Conservation (phyloP, 805 yeast genomes). For the Candida michaelii region DNA sequence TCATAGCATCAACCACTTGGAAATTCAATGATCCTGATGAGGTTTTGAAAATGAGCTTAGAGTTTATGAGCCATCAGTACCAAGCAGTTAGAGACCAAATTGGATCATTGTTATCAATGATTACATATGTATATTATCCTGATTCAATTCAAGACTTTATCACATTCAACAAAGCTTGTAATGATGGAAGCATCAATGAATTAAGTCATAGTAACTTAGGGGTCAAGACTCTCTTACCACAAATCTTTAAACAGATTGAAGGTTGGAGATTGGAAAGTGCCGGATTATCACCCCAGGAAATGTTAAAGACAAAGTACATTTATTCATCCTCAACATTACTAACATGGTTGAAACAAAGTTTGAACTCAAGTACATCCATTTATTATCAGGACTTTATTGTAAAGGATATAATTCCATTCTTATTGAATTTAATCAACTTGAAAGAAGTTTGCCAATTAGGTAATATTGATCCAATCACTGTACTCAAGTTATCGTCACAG, state of each 20-base stretch:
- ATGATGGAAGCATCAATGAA: conserved; percentile 19
- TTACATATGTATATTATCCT: conserved; percentile 42
- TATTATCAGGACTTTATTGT: conserved; percentile 53
- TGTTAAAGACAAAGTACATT: conserved; percentile 59
- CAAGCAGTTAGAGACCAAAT: conserved; percentile 69
- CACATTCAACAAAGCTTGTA: conserved; percentile 41
- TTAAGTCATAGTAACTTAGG: conserved; percentile 22
- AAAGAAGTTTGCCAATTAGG: conserved; percentile 81
- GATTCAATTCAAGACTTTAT: conserved; percentile 41
- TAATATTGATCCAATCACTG: conserved; percentile 53
- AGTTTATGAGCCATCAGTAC: conserved; percentile 62
- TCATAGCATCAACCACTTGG: conserved; percentile 53
- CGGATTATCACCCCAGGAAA: conserved; percentile 51
- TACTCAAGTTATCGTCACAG: conserved; percentile 45
- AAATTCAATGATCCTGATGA: conserved; percentile 51
- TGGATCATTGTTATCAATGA: conserved; percentile 56
- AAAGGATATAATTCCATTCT: conserved; percentile 61
- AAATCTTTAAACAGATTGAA: conserved; percentile 46
- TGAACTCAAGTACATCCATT: conserved; percentile 53
- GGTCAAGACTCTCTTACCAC: conserved; percentile 30
- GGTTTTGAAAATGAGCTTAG: conserved; percentile 44
- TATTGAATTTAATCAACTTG: conserved; percentile 61
- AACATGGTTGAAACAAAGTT: conserved; percentile 55
- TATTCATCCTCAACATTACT: conserved; percentile 64
- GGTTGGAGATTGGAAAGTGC: conserved; percentile 36